Evolutionary conservation across 108 stramenopile species (phyloP).

Genomic region (Nitzschia sp.): DNA sequence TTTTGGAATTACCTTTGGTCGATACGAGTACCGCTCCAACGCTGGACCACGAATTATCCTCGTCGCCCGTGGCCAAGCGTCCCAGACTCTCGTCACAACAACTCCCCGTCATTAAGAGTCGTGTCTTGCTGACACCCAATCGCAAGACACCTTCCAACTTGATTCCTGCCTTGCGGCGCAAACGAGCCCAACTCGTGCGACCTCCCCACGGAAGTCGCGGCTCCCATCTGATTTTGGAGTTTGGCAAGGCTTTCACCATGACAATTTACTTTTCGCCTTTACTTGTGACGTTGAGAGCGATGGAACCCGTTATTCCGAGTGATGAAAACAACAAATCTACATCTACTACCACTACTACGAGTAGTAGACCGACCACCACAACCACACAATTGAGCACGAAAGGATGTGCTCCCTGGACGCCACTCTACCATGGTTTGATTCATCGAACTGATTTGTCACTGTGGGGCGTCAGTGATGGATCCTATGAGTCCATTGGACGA

Average conservation of each 20-base stretch:
- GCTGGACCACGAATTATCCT: background rate
- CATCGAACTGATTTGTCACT: conserved; percentile 19
- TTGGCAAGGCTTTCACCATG: conserved; percentile 78
- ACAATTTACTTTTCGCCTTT: conserved; percentile 73
- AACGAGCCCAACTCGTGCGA: conserved; percentile 51
- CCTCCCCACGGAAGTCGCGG: conserved; percentile 28
- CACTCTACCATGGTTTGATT: conserved; percentile 33
- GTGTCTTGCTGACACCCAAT: conserved; percentile 58
- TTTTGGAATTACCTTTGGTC: conserved; percentile 36
- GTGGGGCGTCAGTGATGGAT: conserved; percentile 50
- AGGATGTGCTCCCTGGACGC: conserved; percentile 23
- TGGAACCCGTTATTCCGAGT: background rate
- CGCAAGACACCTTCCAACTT: conserved; percentile 57
- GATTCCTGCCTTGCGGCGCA: conserved; percentile 64
- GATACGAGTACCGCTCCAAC: conserved; percentile 3
- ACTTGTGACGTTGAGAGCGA: conserved; percentile 66
- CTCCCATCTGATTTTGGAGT: conserved; percentile 59
- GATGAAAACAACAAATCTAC: background rate
- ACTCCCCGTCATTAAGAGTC: conserved; percentile 36
- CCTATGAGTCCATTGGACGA: conserved; percentile 42
- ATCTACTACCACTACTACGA: background rate
- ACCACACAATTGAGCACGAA: background rate
- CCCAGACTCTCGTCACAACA: background rate
- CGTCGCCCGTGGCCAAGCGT: conserved; percentile 19
- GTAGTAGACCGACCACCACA: background rate